These are phyloP conservation scores for Alternaria triticina DNA, from an alignment of 2,329 filamentous ascomycete species.

Conservation along the genomic window DNA sequence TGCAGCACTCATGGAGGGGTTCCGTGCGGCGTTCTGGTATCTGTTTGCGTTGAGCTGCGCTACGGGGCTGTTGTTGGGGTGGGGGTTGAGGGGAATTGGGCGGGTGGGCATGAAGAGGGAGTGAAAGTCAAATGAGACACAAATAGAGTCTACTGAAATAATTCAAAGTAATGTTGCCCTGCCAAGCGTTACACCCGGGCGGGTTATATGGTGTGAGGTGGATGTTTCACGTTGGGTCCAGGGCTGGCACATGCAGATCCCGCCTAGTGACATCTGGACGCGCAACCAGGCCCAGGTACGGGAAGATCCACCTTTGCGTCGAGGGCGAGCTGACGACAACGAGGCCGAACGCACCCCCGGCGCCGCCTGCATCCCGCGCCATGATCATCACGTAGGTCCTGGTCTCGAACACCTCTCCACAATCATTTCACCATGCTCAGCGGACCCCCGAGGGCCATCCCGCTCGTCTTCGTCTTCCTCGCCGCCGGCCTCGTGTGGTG, in stretches of 20 bases:
- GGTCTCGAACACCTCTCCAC: background rate
- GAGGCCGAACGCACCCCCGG: background rate
- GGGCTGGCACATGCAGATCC: background rate
- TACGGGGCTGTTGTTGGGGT: slow-evolving; percentile 41
- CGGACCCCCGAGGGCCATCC: slow-evolving; percentile 42
- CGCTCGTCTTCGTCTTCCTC: slow-evolving; percentile 34
- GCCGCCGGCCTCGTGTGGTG: slow-evolving; percentile 39
- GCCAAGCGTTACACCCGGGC: slow-evolving; percentile 10
- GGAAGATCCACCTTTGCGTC: slow-evolving; percentile 5
- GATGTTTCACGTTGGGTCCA: background rate
- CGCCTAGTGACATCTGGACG: background rate
- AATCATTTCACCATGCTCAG: slow-evolving; percentile 33
- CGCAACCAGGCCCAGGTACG: slow-evolving; percentile 1
- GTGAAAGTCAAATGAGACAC: slow-evolving; percentile 10
- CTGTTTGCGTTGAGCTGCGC: slow-evolving; percentile 45
- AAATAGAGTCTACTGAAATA: background rate
- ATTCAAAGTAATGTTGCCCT: background rate
- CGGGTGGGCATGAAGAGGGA: slow-evolving; percentile 54
- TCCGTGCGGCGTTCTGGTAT: slow-evolving; percentile 53
- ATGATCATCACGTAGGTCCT: slow-evolving; percentile 1
- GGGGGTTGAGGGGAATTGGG: slow-evolving; percentile 53
- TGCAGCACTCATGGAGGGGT: slow-evolving; percentile 50
- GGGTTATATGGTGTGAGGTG: too few species aligned
- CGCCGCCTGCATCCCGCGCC: background rate
- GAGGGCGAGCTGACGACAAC: slow-evolving; percentile 6